Evolutionary conservation across 2,329 filamentous ascomycete species (phyloP), one percentile per base, ranked within the genome.

Genomic region (Ceratocystis alfenasii): DNA sequence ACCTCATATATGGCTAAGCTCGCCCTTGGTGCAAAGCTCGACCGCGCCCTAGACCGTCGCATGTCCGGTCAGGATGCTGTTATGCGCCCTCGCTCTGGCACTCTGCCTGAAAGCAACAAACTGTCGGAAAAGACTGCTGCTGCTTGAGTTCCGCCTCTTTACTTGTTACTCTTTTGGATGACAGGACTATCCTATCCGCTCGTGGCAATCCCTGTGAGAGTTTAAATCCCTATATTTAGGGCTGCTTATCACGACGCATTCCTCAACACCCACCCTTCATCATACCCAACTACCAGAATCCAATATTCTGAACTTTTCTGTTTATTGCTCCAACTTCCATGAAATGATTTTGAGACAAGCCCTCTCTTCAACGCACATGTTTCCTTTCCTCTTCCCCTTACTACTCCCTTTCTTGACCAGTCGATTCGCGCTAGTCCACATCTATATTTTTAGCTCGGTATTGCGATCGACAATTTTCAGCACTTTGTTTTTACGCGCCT

Each of bases 41-140:
- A 96, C 74, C 86, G 92, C 68, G 91, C 92, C 25, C 83, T 96
- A 65, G 87, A 87, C 70, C 83, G 91, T 70, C 84, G 92, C 72
- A 94, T 96, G 91, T 87, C 84, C 33, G 79, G 88, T 70, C 92
- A 96, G 76, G 92, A 96, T 72, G 92, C 92, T 70, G 87, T 89
- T 75, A 92, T 94, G 81, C 85, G 87, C 69, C 83, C 79, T 25
- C 76, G 78, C 41, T 72, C 74, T 63, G 74, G 77, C 71, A 76
- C 72, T 63, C 33, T 74, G 64, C 69, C 71, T 68, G 76, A 77
- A 69, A 77, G 77, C 71, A 70, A 71, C 53, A 68, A 70, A 48
- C 72, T 65, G 41, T 33, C 53, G 17, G 65, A 67, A 36, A 67
- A 73, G 64, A 55, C 63, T 25, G 36, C 63, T 25, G 36, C 53